These are phyloP conservation scores for Amanita pallidorosea DNA, from an alignment of 768 basidiomycete species.

Conservation along the genomic window DNA sequence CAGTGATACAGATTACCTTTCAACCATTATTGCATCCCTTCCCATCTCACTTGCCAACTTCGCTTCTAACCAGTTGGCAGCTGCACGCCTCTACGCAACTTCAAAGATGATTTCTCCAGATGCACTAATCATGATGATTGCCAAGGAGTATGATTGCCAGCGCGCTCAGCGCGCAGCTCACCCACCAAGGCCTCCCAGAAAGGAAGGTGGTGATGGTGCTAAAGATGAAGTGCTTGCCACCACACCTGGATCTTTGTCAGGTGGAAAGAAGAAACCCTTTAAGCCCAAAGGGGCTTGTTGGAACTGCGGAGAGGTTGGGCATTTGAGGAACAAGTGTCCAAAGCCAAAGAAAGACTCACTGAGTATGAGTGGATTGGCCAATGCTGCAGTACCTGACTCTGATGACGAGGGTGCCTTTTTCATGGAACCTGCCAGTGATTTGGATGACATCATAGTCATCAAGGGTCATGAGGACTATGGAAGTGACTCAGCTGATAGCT, in stretches of 20 bases:
- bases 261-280: background rate
- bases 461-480: background rate
- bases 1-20: too few species aligned
- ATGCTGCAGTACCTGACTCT: background rate
- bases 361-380: background rate
- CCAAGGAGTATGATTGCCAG: background rate
- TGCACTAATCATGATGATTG: background rate
- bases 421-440: background rate
- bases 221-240: background rate
- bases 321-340: background rate
- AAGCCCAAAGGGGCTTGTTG: background rate
- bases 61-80: too few species aligned
- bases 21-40: too few species aligned
- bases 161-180: background rate
- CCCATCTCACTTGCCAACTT: too few species aligned
- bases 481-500: background rate
- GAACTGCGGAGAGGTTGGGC: background rate
- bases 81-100: too few species aligned
- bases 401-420: background rate
- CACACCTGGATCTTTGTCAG: too few species aligned
- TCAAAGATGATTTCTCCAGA: background rate
- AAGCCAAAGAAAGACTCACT: background rate
- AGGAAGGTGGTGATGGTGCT: background rate
- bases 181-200: background rate
- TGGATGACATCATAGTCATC: too few species aligned